phyloP scores from a whole-genome alignment of 225 moss, liverwort and hornwort genomes.

The Bryoerythrophyllum caledonicum region DNA sequence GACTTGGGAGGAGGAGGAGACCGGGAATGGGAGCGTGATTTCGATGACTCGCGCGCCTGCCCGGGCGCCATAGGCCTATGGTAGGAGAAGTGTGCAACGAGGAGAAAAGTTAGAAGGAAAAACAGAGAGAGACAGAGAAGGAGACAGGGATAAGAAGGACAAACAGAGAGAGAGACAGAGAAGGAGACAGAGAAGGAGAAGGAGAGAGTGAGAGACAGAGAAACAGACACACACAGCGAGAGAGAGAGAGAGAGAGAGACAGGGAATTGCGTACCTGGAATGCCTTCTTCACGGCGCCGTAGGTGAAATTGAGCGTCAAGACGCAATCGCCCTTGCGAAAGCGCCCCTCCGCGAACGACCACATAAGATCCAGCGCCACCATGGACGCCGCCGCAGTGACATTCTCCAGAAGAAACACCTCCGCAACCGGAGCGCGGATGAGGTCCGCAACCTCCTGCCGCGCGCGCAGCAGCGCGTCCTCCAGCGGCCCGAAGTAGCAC shows the following conservation, averaged over 20 bases:
- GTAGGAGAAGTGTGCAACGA: not conserved
- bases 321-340: constrained; percentile 71
- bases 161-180: too few species aligned
- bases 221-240: not conserved
- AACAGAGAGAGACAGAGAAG: too few species aligned
- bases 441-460: constrained; percentile 56
- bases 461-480: constrained; percentile 42
- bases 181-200: too few species aligned
- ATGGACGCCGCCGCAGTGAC: constrained; percentile 72
- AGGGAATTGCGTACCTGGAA: constrained; percentile 38
- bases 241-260: too few species aligned
- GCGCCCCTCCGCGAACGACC: constrained; percentile 69
- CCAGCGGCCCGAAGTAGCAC: constrained; percentile 63
- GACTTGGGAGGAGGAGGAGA: constrained; percentile 46
- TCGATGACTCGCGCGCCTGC: constrained; percentile 69
- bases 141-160: too few species aligned
- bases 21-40: constrained; percentile 73
- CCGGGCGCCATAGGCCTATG: constrained; percentile 70
- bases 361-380: constrained; percentile 84
- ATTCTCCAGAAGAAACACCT: constrained; percentile 82
- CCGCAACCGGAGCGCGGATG: constrained; percentile 59
- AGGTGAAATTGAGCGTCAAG: constrained; percentile 59
- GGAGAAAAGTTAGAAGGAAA: too few species aligned
- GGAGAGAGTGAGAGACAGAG: too few species aligned
- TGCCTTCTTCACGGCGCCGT: constrained; percentile 63